Evolutionary conservation across 805 yeast genomes (phyloP).

Genomic region (Priceomyces castillae): DNA sequence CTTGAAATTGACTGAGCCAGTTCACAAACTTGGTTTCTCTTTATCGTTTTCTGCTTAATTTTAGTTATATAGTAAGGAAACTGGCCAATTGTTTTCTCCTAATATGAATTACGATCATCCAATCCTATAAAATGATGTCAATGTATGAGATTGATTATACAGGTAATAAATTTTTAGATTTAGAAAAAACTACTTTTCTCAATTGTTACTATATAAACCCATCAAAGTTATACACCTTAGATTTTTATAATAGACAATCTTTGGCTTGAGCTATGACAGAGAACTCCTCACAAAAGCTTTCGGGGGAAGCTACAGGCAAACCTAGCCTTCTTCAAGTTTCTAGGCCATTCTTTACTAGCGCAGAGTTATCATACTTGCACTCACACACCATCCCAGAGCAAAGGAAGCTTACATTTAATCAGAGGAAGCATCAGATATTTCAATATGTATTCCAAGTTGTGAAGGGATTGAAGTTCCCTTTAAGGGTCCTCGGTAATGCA

Average conservation of each 20-base stretch:
- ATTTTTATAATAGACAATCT: neutral
- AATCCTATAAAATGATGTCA: neutral
- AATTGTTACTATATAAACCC: neutral
- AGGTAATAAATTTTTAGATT: neutral
- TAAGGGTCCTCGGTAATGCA: constrained; percentile 65
- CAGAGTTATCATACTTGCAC: constrained; percentile 53
- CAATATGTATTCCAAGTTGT: constrained; percentile 54
- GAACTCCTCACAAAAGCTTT: neutral
- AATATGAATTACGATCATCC: constrained; percentile 1
- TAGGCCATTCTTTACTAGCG: constrained; percentile 58
- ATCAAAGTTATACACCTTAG: neutral
- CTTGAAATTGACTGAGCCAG: constrained; percentile 90
- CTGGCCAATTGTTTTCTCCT: neutral
- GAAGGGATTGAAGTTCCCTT: constrained; percentile 59
- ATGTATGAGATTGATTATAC: neutral
- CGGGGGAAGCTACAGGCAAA: neutral
- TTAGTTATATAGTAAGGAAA: constrained; percentile 1
- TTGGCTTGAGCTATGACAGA: neutral
- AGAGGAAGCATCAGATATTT: constrained; percentile 52
- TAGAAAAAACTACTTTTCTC: too few relatives aligned
- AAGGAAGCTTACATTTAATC: constrained; percentile 43
- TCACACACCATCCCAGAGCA: constrained; percentile 50
- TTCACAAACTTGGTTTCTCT: constrained; percentile 96
- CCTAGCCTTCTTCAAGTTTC: constrained; percentile 42
- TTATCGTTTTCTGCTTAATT: constrained; percentile 85